These are phyloP conservation scores for Xylariaceae sp. DNA, from an alignment of 2,329 filamentous ascomycete species.

Conservation along the genomic window DNA sequence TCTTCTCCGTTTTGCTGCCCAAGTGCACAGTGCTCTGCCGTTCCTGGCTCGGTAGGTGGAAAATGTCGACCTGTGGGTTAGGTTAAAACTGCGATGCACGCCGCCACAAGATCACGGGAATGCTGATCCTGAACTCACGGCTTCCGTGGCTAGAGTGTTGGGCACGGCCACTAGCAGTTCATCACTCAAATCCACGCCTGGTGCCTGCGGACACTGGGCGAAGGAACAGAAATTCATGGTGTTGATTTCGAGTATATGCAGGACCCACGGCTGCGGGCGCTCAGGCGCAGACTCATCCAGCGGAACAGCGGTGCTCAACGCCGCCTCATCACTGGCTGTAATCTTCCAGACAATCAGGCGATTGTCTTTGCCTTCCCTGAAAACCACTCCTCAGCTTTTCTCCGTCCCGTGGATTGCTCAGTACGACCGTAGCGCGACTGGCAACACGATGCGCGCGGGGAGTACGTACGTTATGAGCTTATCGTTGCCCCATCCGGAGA, in stretches of 20 bases:
- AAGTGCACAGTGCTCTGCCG: slow-evolving; percentile 55
- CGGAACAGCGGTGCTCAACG: slow-evolving; percentile 65
- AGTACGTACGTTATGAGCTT: slow-evolving; percentile 74
- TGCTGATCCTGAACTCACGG: slow-evolving; percentile 39
- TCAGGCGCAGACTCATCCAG: slow-evolving; percentile 54
- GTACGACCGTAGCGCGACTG: not conserved
- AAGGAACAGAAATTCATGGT: slow-evolving; percentile 95
- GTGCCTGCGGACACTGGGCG: slow-evolving; percentile 49
- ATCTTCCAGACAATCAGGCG: slow-evolving; percentile 83
- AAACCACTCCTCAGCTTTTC: slow-evolving; percentile 7
- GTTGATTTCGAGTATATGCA: slow-evolving; percentile 80
- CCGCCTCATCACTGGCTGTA: slow-evolving; percentile 52
- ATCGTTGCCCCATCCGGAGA: slow-evolving; percentile 66
- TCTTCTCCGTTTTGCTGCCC: slow-evolving; percentile 43
- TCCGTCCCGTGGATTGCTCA: not conserved
- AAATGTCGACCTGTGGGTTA: slow-evolving; percentile 67
- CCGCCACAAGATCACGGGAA: not conserved
- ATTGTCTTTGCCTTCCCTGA: slow-evolving; percentile 85
- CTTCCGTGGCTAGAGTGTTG: slow-evolving; percentile 68
- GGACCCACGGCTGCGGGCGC: slow-evolving; percentile 71
- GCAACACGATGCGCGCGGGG: slow-evolving; percentile 1
- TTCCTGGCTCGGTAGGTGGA: slow-evolving; percentile 69
- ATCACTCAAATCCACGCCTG: slow-evolving; percentile 30
- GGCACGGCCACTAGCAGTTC: slow-evolving; percentile 73
- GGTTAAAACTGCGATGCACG: slow-evolving; percentile 4